Conservation (phyloP, 2,329 filamentous ascomycete species). For the Coniosporium tulheliwenetii region DNA sequence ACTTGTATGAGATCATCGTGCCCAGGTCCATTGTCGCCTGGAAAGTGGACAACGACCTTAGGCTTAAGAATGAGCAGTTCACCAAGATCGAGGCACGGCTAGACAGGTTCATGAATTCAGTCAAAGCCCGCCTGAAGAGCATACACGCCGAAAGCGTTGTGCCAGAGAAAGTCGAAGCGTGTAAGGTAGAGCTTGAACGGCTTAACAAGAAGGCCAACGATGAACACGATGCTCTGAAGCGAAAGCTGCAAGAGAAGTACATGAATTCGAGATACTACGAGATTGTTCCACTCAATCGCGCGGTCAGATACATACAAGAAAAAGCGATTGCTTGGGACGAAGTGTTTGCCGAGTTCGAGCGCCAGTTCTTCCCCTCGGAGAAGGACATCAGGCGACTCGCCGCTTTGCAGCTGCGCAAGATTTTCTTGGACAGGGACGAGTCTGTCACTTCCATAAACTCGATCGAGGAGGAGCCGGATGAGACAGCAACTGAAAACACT, state of each 20-base stretch:
- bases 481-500: constrained; percentile 16
- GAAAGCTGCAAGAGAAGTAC: constrained; percentile 76
- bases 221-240: constrained; percentile 59
- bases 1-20: constrained; percentile 86
- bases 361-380: constrained; percentile 82
- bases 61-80: constrained; percentile 85
- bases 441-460: constrained; percentile 60
- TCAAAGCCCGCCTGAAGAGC: constrained; percentile 66
- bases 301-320: constrained; percentile 80
- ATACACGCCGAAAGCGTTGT: constrained; percentile 87
- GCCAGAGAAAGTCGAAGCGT: constrained; percentile 71
- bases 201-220: constrained; percentile 68
- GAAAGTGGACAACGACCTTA: constrained; percentile 92
- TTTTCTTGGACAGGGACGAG: constrained; percentile 77
- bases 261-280: constrained; percentile 94
- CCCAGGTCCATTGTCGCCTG: constrained; percentile 82
- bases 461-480: constrained; percentile 48
- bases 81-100: constrained; percentile 66
- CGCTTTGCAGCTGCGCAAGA: constrained; percentile 81
- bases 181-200: constrained; percentile 64
- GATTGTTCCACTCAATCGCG: constrained; percentile 80
- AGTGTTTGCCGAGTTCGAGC: constrained; percentile 78
- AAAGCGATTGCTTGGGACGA: constrained; percentile 89
- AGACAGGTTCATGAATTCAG: constrained; percentile 73
- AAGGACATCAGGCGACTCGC: constrained; percentile 90